These are phyloP conservation scores for Lactifluus piperatus DNA, from an alignment of 768 basidiomycete genomes.

Conservation along the genomic window DNA sequence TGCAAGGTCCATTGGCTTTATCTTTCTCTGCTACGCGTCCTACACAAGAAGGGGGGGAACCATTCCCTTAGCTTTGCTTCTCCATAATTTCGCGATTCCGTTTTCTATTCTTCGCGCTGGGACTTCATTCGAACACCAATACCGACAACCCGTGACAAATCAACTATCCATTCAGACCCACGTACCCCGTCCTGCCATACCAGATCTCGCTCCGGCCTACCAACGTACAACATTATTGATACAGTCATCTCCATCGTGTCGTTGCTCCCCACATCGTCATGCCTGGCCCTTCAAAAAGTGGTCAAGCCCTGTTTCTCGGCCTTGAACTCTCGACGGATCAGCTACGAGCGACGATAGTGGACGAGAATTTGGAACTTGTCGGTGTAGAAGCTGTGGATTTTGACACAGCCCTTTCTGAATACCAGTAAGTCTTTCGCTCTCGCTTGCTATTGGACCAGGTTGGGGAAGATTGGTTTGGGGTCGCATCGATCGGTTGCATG, in stretches of 20 bases:
- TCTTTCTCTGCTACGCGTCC: neutral
- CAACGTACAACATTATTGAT: neutral
- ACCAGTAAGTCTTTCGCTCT: slow-evolving; percentile 49
- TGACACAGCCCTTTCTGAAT: slow-evolving; percentile 69
- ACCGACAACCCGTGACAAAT: slow-evolving; percentile 7
- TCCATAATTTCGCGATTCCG: neutral
- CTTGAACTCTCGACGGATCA: slow-evolving; percentile 82
- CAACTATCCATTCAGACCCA: neutral
- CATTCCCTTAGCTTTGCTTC: neutral
- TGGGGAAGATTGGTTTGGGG: neutral
- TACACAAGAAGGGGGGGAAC: neutral
- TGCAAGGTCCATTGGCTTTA: neutral
- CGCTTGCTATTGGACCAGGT: neutral
- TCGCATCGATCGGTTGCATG: neutral
- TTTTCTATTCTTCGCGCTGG: neutral
- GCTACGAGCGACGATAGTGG: slow-evolving; percentile 73
- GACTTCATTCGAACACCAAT: neutral
- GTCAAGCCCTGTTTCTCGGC: slow-evolving; percentile 65
- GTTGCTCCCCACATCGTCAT: neutral
- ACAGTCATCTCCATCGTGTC: neutral
- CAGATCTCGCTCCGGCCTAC: neutral
- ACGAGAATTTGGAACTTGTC: slow-evolving; percentile 72
- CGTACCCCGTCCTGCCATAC: neutral
- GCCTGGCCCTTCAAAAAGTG: slow-evolving; percentile 29
- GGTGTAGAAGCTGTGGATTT: slow-evolving; percentile 81